Base-by-base conservation (phyloP, 805 yeast species). In the Sugiyamaella smithiae region DNA sequence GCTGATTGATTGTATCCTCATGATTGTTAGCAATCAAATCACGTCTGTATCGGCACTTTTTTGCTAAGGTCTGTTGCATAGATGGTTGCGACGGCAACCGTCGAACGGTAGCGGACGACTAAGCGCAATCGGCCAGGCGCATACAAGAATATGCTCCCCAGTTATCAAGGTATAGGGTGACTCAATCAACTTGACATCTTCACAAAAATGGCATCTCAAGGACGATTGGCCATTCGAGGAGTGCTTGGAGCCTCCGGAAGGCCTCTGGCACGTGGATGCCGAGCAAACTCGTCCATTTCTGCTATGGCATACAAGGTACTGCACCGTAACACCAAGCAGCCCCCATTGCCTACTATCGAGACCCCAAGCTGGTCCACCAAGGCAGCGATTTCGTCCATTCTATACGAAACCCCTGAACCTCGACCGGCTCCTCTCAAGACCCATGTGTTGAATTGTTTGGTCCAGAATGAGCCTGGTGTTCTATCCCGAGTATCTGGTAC, bases 401-500 rank as follows among this genome's bases (percentile, higher is more conserved):
- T 93, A 56, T 91, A 90, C 70, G 98, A 93, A 67, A 88, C 96
- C 78, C 99, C 78, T 43, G 58, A 70, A 16, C 76, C 74, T 11
- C 63, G 70, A 17, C 66, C 52, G 40, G 80, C 84, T 32, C 87
- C 89, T 36, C 74, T 77, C 58, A 83, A 85, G 57, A 86, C 86
- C 62, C 99, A 93, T 61, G 95, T 93, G 40, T 76, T 93, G 66
- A 93, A 91, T 77, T 93, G 99, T 73, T 77, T 93, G 65, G 99
- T 93, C 14, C 98, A 93, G 71, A 91, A 93, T 69, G 99, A 93
- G 71, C 98, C 99, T 5, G 99, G 99, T 76, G 99, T 93, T 40
- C 74, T 93, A 61, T 84, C 96, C 29, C 80, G 91, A 48, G 87
- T 93, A 37, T 85, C 97, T 5, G 97, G 97, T 48, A 89, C 96